Evolutionary conservation across 164 flowering plant species (phyloP).

Genomic region (Platanus orientalis): DNA sequence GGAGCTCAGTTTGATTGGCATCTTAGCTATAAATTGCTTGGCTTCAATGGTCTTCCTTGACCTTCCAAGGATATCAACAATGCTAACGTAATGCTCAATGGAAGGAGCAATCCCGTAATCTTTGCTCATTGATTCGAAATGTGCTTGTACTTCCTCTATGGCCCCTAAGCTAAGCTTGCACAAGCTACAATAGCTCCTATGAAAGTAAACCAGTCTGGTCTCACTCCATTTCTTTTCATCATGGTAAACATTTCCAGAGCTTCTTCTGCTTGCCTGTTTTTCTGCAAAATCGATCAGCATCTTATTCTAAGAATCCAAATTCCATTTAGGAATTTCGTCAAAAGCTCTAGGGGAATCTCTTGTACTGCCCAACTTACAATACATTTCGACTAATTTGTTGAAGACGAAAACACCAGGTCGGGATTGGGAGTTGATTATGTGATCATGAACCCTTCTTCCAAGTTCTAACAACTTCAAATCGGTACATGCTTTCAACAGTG

Average conservation of each 20-base stretch:
- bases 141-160: constrained; percentile 23
- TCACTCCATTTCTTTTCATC: constrained; percentile 23
- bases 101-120: no score
- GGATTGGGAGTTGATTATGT: constrained; percentile 3
- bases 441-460: no score
- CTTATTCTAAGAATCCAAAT: constrained; percentile 23
- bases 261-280: constrained; percentile 21
- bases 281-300: constrained; percentile 27
- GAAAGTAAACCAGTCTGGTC: constrained; percentile 31
- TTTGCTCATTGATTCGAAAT: no score
- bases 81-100: no score
- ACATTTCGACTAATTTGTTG: constrained; percentile 26
- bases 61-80: constrained; percentile 36
- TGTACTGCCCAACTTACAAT: constrained; percentile 14
- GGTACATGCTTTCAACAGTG: constrained; percentile 23
- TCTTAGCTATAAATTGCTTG: constrained; percentile 27
- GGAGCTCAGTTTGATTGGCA: constrained; percentile 36
- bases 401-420: constrained; percentile 1
- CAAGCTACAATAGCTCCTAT: constrained; percentile 35
- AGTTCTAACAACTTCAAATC: constrained; percentile 18
- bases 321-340: constrained; percentile 25
- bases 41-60: constrained; percentile 32
- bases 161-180: constrained; percentile 22
- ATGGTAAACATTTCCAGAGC: constrained; percentile 20
- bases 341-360: constrained; percentile 15